Conservation (phyloP, 2,329 filamentous ascomycete species). For the Fusarium mangiferae region DNA sequence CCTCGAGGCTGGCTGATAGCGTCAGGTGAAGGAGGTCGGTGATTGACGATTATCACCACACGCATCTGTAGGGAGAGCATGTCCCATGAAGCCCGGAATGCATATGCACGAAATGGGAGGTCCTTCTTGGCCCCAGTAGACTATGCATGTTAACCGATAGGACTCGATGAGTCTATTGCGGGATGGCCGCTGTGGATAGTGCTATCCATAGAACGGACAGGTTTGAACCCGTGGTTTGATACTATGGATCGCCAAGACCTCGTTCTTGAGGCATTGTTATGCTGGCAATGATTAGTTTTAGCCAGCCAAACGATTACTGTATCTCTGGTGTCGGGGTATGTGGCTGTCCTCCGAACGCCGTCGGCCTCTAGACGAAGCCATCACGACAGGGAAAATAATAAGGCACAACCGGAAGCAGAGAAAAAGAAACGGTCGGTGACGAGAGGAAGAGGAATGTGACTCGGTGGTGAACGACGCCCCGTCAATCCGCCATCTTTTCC, state of each 20-base stretch:
- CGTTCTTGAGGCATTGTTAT: slow-evolving; percentile 3
- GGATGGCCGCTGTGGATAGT: slow-evolving; percentile 8
- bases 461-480: slow-evolving; percentile 19
- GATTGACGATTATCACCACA: slow-evolving; percentile 10
- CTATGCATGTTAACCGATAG: not conserved
- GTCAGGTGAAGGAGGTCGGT: slow-evolving; percentile 34
- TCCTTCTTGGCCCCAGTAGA: not conserved
- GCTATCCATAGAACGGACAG: not conserved
- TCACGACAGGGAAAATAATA: not conserved
- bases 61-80: slow-evolving; percentile 24
- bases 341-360: slow-evolving; percentile 28
- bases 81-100: slow-evolving; percentile 14
- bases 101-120: slow-evolving; percentile 15
- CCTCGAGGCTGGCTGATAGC: slow-evolving; percentile 23
- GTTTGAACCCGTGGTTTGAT: not conserved
- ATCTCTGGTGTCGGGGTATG: not conserved
- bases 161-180: slow-evolving; percentile 12
- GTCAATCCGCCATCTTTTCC: not conserved
- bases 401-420: not conserved
- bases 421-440: slow-evolving; percentile 20
- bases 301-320: not conserved
- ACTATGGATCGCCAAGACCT: slow-evolving; percentile 15
- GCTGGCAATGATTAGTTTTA: not conserved
- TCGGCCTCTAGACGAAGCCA: slow-evolving; percentile 28
- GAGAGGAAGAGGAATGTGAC: slow-evolving; percentile 32